Evolutionary conservation across 2,329 filamentous ascomycete genomes (phyloP).

Genomic region (Xenoacremonium recifei): DNA sequence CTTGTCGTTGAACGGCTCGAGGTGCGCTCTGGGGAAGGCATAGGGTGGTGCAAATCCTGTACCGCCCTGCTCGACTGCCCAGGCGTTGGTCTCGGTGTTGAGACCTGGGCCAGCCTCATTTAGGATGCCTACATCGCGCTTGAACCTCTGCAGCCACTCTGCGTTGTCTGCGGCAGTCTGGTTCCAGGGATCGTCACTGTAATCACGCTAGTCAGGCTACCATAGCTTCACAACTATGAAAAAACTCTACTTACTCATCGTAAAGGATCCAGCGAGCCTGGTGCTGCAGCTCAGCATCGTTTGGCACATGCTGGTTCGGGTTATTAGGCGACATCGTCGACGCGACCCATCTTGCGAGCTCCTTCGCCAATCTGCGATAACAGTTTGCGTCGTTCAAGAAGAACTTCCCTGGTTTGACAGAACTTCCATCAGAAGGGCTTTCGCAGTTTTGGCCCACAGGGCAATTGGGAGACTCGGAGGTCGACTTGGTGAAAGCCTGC

Average conservation of each 20-base stretch:
- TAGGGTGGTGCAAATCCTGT: slow-evolving; percentile 57
- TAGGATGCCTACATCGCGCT: slow-evolving; percentile 54
- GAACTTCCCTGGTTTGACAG: slow-evolving; percentile 29
- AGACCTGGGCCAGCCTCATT: slow-evolving; percentile 52
- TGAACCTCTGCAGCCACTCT: slow-evolving; percentile 64
- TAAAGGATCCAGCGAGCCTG: slow-evolving; percentile 63
- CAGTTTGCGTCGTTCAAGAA: slow-evolving; percentile 62
- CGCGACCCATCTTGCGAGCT: slow-evolving; percentile 52
- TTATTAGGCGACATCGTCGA: slow-evolving; percentile 58
- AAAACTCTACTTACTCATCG: slow-evolving; percentile 57
- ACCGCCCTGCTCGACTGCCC: slow-evolving; percentile 50
- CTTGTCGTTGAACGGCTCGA: slow-evolving; percentile 34
- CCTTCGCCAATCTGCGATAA: slow-evolving; percentile 53
- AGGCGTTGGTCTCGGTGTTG: slow-evolving; percentile 36
- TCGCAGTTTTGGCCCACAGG: slow-evolving; percentile 5
- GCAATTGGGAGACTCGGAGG: slow-evolving; percentile 13
- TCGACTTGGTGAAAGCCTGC: slow-evolving; percentile 14
- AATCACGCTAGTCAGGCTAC: slow-evolving; percentile 15
- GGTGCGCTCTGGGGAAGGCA: slow-evolving; percentile 41
- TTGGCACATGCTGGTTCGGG: slow-evolving; percentile 56
- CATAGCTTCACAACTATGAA: background rate
- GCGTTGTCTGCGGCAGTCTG: slow-evolving; percentile 62
- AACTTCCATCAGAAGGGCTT: background rate
- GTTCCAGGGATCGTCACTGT: slow-evolving; percentile 62
- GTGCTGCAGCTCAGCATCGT: slow-evolving; percentile 61